Evolutionary conservation across 495 filamentous ascomycete species (phyloP).

Genomic region (Lentithecium fluviatile): DNA sequence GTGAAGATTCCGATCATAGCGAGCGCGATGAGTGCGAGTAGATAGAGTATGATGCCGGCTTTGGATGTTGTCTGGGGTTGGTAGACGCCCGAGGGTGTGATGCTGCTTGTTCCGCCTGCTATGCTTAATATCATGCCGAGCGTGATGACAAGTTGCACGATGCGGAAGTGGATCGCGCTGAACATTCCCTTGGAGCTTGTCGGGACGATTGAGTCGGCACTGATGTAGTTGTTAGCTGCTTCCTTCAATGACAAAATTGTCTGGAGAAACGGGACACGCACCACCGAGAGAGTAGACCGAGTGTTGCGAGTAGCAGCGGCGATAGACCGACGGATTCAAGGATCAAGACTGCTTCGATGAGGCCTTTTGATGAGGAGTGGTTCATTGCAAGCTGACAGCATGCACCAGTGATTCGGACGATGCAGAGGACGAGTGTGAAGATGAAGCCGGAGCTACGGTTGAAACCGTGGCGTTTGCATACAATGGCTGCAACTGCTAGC

Average conservation of each 20-base stretch:
- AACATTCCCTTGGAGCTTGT: not conserved
- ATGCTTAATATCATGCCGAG: conserved; percentile 36
- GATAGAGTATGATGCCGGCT: conserved; percentile 29
- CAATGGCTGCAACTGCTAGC: conserved; percentile 4
- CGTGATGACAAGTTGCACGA: conserved; percentile 30
- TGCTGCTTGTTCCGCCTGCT: conserved; percentile 28
- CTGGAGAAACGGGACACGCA: conserved; percentile 16
- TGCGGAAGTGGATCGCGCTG: conserved; percentile 27
- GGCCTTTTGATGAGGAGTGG: conserved; percentile 10
- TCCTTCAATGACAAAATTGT: too few relatives aligned
- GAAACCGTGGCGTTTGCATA: conserved; percentile 37
- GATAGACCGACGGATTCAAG: conserved; percentile 36
- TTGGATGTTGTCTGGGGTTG: conserved; percentile 6
- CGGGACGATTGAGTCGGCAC: conserved; percentile 21
- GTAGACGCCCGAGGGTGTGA: conserved; percentile 4
- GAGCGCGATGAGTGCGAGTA: conserved; percentile 24
- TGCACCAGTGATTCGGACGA: conserved; percentile 32
- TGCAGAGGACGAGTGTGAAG: conserved; percentile 33
- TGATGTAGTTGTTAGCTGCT: too few relatives aligned
- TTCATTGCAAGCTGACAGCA: conserved; percentile 22
- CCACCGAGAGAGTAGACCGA: conserved; percentile 34
- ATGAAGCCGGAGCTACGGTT: conserved; percentile 33
- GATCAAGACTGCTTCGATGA: conserved; percentile 32
- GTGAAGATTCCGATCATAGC: not conserved
- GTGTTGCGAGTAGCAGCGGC: conserved; percentile 34